Percentiles rank a stretch among this genome's conserved stretches.
Conservation (phyloP, 805 yeast species). For the Lipomyces lipofer region DNA sequence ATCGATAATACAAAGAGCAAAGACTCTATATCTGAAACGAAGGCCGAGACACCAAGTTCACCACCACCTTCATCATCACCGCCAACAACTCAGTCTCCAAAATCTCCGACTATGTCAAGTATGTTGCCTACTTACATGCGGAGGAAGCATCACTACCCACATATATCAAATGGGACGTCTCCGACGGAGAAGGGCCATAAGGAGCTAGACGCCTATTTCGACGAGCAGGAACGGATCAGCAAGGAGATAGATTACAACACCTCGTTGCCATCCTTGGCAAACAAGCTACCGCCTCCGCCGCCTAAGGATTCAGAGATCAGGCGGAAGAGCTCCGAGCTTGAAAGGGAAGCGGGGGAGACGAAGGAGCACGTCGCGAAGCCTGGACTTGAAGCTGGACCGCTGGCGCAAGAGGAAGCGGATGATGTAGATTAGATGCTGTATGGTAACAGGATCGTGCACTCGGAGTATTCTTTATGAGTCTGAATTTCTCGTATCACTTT, state of each 20-base stretch:
- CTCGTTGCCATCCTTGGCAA: background rate
- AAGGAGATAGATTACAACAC: constrained; percentile 16
- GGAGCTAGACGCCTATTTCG: constrained; percentile 25
- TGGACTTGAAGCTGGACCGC: too few species aligned
- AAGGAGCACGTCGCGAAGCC: too few species aligned
- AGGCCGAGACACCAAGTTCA: background rate
- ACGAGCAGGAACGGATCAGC: constrained; percentile 26
- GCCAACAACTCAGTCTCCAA: background rate
- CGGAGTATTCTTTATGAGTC: too few species aligned
- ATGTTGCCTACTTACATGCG: constrained; percentile 23
- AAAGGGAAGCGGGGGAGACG: background rate
- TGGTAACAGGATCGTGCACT: too few species aligned
- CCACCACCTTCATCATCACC: constrained; percentile 7
- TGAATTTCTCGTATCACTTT: too few species aligned
- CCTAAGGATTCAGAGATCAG: constrained; percentile 29
- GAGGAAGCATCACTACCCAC: constrained; percentile 19
- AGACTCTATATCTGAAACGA: background rate
- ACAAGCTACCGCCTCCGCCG: constrained; percentile 19
- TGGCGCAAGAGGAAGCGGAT: constrained; percentile 4
- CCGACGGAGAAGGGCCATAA: background rate
- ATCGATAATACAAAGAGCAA: background rate
- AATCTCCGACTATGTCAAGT: background rate
- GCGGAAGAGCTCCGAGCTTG: constrained; percentile 10
- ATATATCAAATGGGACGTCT: background rate
- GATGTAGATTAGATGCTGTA: constrained; percentile 1